Evolutionary conservation across 768 basidiomycete genomes (phyloP), one percentile per base, ranked within the genome.

Genomic region (Hydnum rufescens): DNA sequence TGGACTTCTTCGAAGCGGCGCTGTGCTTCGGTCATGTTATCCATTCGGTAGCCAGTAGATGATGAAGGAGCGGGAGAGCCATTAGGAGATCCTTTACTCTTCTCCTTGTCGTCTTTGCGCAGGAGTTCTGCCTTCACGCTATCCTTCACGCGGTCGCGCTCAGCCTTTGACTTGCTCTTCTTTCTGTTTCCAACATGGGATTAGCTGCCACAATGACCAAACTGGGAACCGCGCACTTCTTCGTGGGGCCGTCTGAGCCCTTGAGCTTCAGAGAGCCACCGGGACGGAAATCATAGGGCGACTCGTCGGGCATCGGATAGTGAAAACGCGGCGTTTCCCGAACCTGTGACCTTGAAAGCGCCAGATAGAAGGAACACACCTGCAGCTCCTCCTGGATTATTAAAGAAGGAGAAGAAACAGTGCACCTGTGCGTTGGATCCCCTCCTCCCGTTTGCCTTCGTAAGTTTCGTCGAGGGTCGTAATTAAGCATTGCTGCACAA

Each of bases 231-330:
- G 55, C 26, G 54, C 58, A 86, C 87, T 88, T 89, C 66, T 89
- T 89, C 44, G 78, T 77, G 53, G 82, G 72, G 2, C 83, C 82
- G 53, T 82, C 70, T 31, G 80, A 79, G 32, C 74, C 77, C 68
- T 89, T 92, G 61, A 92, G 73, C 65, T 88, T 92, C 64, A 92
- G 81, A 58, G 84, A 78, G 62, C 88, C 87, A 47, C 85, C 82
- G 52, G 84, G 79, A 64, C 78, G 78, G 66, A 82, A 71, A 68
- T 82, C 77, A 66, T 92, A 90, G 65, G 83, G 84, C 53, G 80
- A 78, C 82, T 50, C 28, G 5, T 25, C 4, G 28, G 25, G 30
- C 51, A 51, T 23, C 8, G 23, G 52, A 23, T 47, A 19, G n/a
- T n/a, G n/a, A n/a, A n/a, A n/a, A n/a, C n/a, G n/a, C n/a, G n/a